Evolutionary conservation across 305 asterid species (phyloP), one percentile per base, ranked within the genome.

Genomic region (Fraxinus nigra): DNA sequence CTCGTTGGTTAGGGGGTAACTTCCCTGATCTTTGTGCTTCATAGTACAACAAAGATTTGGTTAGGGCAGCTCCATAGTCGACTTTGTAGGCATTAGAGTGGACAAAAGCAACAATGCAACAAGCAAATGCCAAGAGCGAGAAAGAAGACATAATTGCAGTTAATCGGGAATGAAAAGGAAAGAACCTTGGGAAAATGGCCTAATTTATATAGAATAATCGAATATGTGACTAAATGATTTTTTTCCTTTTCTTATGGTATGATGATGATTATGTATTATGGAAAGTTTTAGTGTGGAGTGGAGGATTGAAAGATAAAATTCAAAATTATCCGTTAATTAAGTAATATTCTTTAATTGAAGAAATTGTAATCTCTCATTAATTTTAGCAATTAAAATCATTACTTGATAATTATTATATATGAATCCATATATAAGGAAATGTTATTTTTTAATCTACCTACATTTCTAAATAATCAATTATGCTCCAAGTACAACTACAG

Each of bases 1-100:
- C 79, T 28, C 93, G 87, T 51, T 93, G 95, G 80, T 79, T 76
- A 18, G 77, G 7, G 0, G 94, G 93, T 76, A 92, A 79, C 38
- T 87, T 87, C 20, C 92, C 94, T 2, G 97, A 92, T 82, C 94
- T 87, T 83, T 92, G 93, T 74, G 92, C 93, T 87, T 91, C 94
- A 80, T 26, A 91, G 63, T 82, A 91, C 80, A 90, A 40, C 83
- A 92, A 77, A 33, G 90, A 86, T 83, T 92, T 91, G 7, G 86
- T 81, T 51, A 92, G 79, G 14, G 94, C 95, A 51, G 11, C 76
- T 69, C 90, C 92, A 80, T 93, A 89, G 84, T 93, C 90, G 4
- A 83, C 8, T 10, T 92, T 86, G 78, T 61, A 81, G n/a, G 37
- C 89, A 38, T 40, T 85, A 61, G 72, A 61, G n/a, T 85, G 79